Base-by-base conservation (phyloP, 345 rosid species). In the Sisymbrium altissimum region DNA sequence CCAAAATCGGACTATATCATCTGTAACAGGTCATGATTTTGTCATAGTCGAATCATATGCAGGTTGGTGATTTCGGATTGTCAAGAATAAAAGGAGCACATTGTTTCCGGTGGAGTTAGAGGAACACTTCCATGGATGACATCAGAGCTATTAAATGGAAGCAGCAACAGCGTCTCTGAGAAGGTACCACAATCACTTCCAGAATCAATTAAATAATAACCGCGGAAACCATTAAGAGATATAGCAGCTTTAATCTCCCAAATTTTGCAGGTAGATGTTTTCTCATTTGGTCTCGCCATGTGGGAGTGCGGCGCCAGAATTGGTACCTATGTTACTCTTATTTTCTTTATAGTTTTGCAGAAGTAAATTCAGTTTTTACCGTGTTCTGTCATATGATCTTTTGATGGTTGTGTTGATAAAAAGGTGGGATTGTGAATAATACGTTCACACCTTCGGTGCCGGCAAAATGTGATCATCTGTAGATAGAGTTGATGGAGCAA, bases 21-120 rank as follows among this genome's bases (percentile, higher is more conserved):
- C 7, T 21, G 17, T 21, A 25, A 12, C 12, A 53, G 35, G 11
- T 55, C 36, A 32, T 32, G 9, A 1, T n/a, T n/a, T 4, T 17
- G 1, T 40, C 50, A 56, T 29, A 33, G 3, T 30, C 4, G 4
- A 4, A 49, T 49, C 29, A 10, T 57, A 45, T 67, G 71, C 78
- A 89, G 91, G 96, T 89, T 27, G 97, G 88, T 54, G 97, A 91
- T 81, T 89, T 91, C 25, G 93, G 96, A 35, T 72, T 91, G 83
- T 91, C 97, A 21, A 86, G 85, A 81, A 87, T 91, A 46, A 91
- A 91, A 80, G 84, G 93, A 50, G 21, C 55, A 50, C 30, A n/a
- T 7, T 49, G 54, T 49, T 6, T 48, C 54, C 9, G 27, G 54
- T 46, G 53, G 53, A 46, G 53, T 46, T 8, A 46, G 53, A 46